phyloP scores from a whole-genome alignment of 805 yeast species.

The Ogataea paradorogensis region DNA sequence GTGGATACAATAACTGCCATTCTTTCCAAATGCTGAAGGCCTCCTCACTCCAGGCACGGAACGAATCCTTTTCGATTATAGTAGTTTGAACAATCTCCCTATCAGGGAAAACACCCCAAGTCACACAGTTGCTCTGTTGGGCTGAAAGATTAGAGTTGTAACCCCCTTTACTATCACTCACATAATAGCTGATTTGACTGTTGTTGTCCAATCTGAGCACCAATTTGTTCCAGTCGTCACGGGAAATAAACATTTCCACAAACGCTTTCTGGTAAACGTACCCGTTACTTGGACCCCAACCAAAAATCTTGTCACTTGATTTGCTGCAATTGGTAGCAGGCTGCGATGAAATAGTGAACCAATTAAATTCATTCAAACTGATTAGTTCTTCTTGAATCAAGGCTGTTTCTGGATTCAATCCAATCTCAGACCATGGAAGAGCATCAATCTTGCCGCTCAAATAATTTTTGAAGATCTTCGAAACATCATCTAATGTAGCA shows the following conservation, averaged over 20 bases:
- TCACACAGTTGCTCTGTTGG: constrained; percentile 72
- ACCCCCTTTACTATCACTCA: constrained; percentile 58
- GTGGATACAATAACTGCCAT: constrained; percentile 82
- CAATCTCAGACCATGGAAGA: constrained; percentile 90
- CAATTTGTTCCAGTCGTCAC: constrained; percentile 63
- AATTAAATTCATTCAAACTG: constrained; percentile 67
- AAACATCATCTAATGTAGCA: constrained; percentile 52
- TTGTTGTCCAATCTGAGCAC: constrained; percentile 48
- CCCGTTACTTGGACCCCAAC: constrained; percentile 97
- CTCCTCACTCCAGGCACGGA: constrained; percentile 95
- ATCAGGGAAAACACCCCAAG: constrained; percentile 97
- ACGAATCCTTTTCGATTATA: constrained; percentile 86
- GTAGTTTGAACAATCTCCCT: constrained; percentile 90
- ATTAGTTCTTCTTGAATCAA: constrained; percentile 88
- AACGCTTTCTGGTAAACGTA: constrained; percentile 89
- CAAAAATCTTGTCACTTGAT: constrained; percentile 83
- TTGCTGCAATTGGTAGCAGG: constrained; percentile 84
- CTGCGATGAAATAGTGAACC: constrained; percentile 90
- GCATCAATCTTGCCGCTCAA: constrained; percentile 71
- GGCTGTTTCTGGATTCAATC: constrained; percentile 85
- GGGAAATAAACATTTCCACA: constrained; percentile 83
- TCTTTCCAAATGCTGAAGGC: constrained; percentile 88
- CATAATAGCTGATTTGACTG: constrained; percentile 67
- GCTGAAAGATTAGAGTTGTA: constrained; percentile 60
- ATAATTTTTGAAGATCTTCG: constrained; percentile 66